These are phyloP conservation scores for Nitzschia sp. DNA, from an alignment of 108 stramenopile genomes.

Conservation along the genomic window DNA sequence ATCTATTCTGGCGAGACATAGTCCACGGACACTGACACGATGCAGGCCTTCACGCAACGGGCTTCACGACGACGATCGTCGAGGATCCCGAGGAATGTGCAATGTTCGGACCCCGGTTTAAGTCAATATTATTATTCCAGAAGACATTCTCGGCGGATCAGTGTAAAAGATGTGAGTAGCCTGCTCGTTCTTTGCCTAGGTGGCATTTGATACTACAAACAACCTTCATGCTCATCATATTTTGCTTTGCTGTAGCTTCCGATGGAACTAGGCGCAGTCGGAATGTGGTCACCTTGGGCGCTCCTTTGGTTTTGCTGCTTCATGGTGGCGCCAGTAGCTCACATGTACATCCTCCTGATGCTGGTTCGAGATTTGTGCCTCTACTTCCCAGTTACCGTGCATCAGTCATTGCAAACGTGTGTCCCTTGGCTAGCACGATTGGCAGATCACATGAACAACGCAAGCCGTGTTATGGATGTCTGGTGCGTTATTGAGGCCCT, in stretches of 20 bases:
- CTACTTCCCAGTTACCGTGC: conserved; percentile 57
- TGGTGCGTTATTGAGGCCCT: conserved; percentile 85
- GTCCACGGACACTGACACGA: too few species aligned
- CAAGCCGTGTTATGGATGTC: conserved; percentile 59
- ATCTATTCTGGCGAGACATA: too few species aligned
- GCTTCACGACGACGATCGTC: conserved; percentile 4
- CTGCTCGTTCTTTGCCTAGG: neutral
- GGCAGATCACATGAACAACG: conserved; percentile 47
- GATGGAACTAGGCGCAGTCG: conserved; percentile 58
- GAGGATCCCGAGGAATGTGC: conserved; percentile 21
- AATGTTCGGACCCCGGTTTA: conserved; percentile 30
- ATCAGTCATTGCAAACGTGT: conserved; percentile 56
- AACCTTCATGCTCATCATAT: neutral
- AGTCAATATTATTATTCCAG: conserved; percentile 29
- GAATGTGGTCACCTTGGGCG: conserved; percentile 61
- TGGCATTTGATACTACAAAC: neutral
- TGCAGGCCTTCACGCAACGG: neutral
- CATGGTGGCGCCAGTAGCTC: conserved; percentile 63
- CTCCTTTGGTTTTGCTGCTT: conserved; percentile 64
- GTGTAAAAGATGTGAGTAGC: conserved; percentile 14
- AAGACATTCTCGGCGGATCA: conserved; percentile 2
- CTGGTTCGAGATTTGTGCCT: conserved; percentile 70
- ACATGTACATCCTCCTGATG: conserved; percentile 75
- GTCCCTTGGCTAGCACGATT: conserved; percentile 55
- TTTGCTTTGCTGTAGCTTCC: conserved; percentile 38